These are phyloP conservation scores for Mycena rosella DNA, from an alignment of 768 basidiomycete genomes.

Conservation along the genomic window DNA sequence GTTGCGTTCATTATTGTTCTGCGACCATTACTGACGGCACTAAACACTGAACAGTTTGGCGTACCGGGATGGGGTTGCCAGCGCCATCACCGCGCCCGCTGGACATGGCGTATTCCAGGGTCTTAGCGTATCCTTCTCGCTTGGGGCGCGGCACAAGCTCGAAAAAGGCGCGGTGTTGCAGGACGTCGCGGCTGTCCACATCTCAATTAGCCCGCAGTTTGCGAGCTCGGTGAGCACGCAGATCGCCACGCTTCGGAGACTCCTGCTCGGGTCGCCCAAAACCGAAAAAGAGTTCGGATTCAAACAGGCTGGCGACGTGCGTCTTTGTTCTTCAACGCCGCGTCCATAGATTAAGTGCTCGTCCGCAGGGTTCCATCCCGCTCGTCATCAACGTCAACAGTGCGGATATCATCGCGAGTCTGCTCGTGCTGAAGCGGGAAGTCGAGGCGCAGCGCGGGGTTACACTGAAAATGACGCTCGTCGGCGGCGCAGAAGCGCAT, in stretches of 20 bases:
- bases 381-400: conserved; percentile 73
- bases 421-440: conserved; percentile 75
- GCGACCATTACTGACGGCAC: conserved; percentile 14
- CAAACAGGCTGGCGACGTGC: conserved; percentile 60
- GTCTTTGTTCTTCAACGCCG: conserved; percentile 12
- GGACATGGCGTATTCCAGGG: conserved; percentile 66
- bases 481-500: conserved; percentile 76
- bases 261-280: conserved; percentile 58
- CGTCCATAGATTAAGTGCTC: background rate
- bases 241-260: conserved; percentile 11
- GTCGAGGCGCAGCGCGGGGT: conserved; percentile 59
- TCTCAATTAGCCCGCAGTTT: conserved; percentile 59
- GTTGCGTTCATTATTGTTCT: conserved; percentile 25
- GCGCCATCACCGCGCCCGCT: conserved; percentile 68
- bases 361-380: conserved; percentile 63
- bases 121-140: conserved; percentile 69
- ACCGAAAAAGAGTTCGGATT: conserved; percentile 58
- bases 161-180: conserved; percentile 70
- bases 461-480: conserved; percentile 62
- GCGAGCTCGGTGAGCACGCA: conserved; percentile 49
- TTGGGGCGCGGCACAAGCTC: conserved; percentile 67
- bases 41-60: conserved; percentile 59
- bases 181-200: conserved; percentile 70
- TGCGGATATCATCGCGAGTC: conserved; percentile 77
- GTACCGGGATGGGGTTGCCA: conserved; percentile 74